These are phyloP conservation scores for Phytophthora meadii DNA, from an alignment of 352 stramenopile species.

Conservation along the genomic window DNA sequence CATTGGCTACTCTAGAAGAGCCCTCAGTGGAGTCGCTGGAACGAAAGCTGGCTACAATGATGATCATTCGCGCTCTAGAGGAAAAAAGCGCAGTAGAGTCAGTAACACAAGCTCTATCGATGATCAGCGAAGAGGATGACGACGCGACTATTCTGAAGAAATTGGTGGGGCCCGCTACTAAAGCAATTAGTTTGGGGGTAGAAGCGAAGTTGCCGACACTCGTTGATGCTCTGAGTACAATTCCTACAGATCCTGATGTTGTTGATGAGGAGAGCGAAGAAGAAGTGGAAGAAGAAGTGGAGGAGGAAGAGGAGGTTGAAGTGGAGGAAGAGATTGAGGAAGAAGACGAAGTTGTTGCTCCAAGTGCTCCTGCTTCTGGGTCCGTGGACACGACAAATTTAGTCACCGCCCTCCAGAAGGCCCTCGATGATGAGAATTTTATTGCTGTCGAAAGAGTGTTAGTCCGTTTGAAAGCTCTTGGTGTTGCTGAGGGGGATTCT, in stretches of 20 bases:
- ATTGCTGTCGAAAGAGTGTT: constrained; percentile 67
- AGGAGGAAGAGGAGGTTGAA: constrained; percentile 5
- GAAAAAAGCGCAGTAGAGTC: constrained; percentile 73
- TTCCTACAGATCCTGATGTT: constrained; percentile 21
- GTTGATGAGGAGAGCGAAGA: constrained; percentile 29
- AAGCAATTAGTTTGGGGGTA: constrained; percentile 64
- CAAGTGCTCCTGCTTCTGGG: constrained; percentile 8
- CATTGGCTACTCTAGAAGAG: constrained; percentile 69
- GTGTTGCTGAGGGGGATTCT: constrained; percentile 39
- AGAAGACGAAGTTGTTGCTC: constrained; percentile 1
- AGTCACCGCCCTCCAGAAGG: constrained; percentile 62
- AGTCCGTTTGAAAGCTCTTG: constrained; percentile 46
- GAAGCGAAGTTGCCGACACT: constrained; percentile 61
- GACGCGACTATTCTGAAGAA: constrained; percentile 29
- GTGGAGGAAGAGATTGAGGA: constrained; percentile 18
- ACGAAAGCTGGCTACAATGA: constrained; percentile 81
- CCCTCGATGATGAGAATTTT: constrained; percentile 73
- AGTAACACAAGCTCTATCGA: constrained; percentile 48
- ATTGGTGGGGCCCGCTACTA: constrained; percentile 48
- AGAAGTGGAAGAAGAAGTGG: constrained; percentile 17
- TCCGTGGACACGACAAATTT: constrained; percentile 49
- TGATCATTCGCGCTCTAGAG: constrained; percentile 81
- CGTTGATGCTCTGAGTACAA: constrained; percentile 31
- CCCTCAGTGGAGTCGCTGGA: constrained; percentile 72
- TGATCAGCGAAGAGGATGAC: constrained; percentile 35